Evolutionary conservation across 2,329 filamentous ascomycete species (phyloP).

Genomic region (Ophiocordyceps camponoti-saundersi): DNA sequence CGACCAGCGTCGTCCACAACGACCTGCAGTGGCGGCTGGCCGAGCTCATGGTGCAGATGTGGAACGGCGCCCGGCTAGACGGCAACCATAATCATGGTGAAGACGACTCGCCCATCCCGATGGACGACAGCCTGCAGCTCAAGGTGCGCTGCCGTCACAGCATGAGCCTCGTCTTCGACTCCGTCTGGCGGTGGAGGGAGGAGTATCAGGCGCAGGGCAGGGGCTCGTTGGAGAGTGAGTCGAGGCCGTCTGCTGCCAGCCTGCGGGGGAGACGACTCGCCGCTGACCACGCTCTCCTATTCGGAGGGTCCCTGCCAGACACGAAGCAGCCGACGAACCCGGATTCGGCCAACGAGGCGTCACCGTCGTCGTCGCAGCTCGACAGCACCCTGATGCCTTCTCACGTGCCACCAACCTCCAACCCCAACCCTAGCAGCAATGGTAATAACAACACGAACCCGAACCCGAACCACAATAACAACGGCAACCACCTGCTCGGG

Average conservation of each 20-base stretch:
- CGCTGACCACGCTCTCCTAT: neutral
- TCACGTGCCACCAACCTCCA: constrained; percentile 21
- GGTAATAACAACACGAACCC: neutral
- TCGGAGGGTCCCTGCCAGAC: constrained; percentile 23
- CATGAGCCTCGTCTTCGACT: constrained; percentile 73
- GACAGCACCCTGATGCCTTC: constrained; percentile 39
- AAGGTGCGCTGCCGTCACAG: constrained; percentile 74
- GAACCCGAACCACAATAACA: neutral
- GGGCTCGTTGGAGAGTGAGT: constrained; percentile 54
- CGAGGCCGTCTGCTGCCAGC: neutral
- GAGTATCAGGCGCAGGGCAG: constrained; percentile 58
- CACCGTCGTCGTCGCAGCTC: constrained; percentile 47
- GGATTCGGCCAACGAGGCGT: constrained; percentile 60
- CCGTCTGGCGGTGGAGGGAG: constrained; percentile 72
- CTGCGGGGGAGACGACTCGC: neutral
- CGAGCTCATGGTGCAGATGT: constrained; percentile 77
- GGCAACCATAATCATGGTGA: constrained; percentile 26
- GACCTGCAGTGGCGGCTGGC: constrained; percentile 66
- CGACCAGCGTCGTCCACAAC: constrained; percentile 59
- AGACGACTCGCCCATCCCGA: constrained; percentile 28
- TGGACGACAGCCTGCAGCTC: constrained; percentile 59
- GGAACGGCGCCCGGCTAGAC: constrained; percentile 50
- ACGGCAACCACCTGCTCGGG: constrained; percentile 21
- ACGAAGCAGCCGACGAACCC: constrained; percentile 78
- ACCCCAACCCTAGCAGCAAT: neutral